Evolutionary conservation across 1,139 yeast species (phyloP).

Genomic region (Blastobotrys raffinosifermentans): DNA sequence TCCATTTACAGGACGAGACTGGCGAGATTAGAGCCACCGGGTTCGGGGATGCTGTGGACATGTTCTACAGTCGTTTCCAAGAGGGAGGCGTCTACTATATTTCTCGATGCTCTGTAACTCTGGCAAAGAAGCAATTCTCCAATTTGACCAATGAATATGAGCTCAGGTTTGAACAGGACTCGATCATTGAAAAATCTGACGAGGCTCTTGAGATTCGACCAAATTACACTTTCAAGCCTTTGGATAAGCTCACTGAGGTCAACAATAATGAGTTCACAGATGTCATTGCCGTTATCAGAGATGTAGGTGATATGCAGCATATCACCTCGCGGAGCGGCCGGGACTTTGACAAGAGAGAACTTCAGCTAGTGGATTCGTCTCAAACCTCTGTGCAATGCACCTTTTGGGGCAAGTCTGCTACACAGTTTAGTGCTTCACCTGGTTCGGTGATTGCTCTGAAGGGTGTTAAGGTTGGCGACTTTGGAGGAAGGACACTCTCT

Average conservation of each 20-base stretch:
- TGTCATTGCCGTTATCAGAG: constrained; percentile 79
- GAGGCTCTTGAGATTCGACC: constrained; percentile 70
- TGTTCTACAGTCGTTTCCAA: constrained; percentile 63
- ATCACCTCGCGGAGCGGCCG: constrained; percentile 86
- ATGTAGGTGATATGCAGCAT: constrained; percentile 67
- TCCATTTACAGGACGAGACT: constrained; percentile 85
- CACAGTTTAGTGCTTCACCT: constrained; percentile 60
- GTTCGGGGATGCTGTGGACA: constrained; percentile 81
- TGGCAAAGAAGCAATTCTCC: constrained; percentile 82
- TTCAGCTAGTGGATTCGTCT: constrained; percentile 79
- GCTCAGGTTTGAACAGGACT: constrained; percentile 72
- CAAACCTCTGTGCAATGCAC: constrained; percentile 73
- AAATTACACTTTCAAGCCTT: constrained; percentile 66
- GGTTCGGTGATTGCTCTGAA: constrained; percentile 90
- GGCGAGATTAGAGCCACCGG: constrained; percentile 97
- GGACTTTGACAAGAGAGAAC: constrained; percentile 86
- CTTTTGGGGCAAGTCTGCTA: constrained; percentile 85
- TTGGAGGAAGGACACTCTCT: constrained; percentile 79
- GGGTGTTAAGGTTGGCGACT: constrained; percentile 86
- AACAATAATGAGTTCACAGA: constrained; percentile 68
- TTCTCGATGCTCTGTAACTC: constrained; percentile 72
- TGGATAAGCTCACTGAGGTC: constrained; percentile 57
- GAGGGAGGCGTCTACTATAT: constrained; percentile 89
- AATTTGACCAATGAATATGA: constrained; percentile 86
- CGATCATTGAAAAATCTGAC: constrained; percentile 65